Conservation (phyloP, 768 basidiomycete species). For the Pisolithus orientalis region DNA sequence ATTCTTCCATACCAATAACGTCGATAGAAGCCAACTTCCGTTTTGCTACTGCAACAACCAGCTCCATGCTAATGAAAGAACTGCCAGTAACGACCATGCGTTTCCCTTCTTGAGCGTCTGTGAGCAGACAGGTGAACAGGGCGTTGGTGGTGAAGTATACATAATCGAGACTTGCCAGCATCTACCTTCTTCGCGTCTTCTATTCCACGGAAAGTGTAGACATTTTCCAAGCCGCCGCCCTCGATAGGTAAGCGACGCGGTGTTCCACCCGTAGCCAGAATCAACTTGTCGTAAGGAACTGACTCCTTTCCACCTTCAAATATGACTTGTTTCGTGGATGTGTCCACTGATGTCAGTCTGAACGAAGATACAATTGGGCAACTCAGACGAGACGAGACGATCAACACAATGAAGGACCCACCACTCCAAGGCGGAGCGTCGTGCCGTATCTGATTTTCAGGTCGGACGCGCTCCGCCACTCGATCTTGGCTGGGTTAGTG, state of each 20-base stretch:
- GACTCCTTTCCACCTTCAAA: constrained; percentile 54
- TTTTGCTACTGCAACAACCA: constrained; percentile 69
- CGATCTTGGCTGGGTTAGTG: constrained; percentile 71
- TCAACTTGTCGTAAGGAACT: constrained; percentile 66
- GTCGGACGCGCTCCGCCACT: constrained; percentile 65
- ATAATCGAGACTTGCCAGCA: constrained; percentile 38
- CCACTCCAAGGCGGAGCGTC: constrained; percentile 54
- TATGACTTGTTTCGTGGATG: constrained; percentile 53
- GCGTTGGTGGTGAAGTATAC: not conserved
- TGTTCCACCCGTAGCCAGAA: constrained; percentile 71
- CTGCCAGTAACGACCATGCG: constrained; percentile 77
- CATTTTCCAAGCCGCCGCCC: constrained; percentile 67
- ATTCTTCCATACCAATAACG: constrained; percentile 77
- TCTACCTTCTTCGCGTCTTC: constrained; percentile 68
- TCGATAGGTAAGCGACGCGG: constrained; percentile 75
- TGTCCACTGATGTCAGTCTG: constrained; percentile 68
- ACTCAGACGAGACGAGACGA: not conserved
- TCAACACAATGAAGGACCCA: constrained; percentile 25
- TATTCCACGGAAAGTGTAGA: constrained; percentile 68
- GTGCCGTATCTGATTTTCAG: constrained; percentile 71
- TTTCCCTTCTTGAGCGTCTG: constrained; percentile 69
- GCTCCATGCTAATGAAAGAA: constrained; percentile 90
- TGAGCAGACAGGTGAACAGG: not conserved
- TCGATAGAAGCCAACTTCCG: constrained; percentile 77
- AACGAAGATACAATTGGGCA: constrained; percentile 1